Evolutionary conservation across 177 flowering plant genomes (phyloP), one percentile per base, ranked within the genome.

Genomic region (Vitis hybrid): DNA sequence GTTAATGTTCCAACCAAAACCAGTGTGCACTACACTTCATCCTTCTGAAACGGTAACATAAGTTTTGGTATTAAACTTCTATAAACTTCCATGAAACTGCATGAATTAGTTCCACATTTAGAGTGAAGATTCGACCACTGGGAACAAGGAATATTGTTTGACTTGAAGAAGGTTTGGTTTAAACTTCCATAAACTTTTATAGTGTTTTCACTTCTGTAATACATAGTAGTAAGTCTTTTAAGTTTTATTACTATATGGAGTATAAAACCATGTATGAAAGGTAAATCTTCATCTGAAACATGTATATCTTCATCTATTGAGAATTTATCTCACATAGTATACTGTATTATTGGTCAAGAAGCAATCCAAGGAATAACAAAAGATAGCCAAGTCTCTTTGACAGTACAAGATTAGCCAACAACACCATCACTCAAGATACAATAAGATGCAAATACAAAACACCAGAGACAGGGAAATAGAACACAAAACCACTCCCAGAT

Each of bases 401-500:
- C 56, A 53, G 56, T 16, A 53, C 16, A 33, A 33, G 45, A 33
- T 6, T 4, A 33, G 45, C 45, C 45, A 33, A 33, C 45, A 33
- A 33, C 5, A 33, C 5, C 26, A 59, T 59, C 10, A 22, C 26
- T 20, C 62, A 59, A 11, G 11, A 22, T 0, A 59, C 39, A 59
- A 26, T 59, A 31, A 26, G 62, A 59, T 20, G 26, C 5, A 11
- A 59, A 57, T 57, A 12, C 1, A 59, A 59, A 26, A 12, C 22
- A 20, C 14, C 14, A 10, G 10, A 11, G 13, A 59, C 15, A 22
- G 0, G 9, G 12, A 57, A n/a, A 57, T 5, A 57, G 4, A n/a
- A 62, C 14, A 49, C 14, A 33, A 62, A 19, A 58, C 10, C 39
- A 53, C 67, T 8, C 66, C 19, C 58, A 70, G 33, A 45, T 53